These are phyloP conservation scores for Nannochloropsis granulata DNA, from an alignment of 108 stramenopile species.

Conservation along the genomic window DNA sequence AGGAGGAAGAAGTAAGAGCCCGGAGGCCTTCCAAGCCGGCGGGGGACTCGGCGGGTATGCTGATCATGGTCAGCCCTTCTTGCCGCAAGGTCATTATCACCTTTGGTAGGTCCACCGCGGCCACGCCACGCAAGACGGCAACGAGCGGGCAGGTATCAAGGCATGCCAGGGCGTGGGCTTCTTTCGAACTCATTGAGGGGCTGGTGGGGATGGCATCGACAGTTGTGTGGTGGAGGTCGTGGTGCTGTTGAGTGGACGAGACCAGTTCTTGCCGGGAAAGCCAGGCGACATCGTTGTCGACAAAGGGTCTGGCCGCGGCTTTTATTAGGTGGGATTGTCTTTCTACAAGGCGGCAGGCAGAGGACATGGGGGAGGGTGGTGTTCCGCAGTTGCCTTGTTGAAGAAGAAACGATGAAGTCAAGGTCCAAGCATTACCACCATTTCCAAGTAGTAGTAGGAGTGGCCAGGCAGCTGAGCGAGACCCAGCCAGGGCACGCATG, in stretches of 20 bases:
- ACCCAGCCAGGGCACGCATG: too few relatives aligned
- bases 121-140: not conserved
- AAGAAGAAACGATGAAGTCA: too few relatives aligned
- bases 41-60: not conserved
- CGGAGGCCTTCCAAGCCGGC: not conserved
- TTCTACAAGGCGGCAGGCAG: too few relatives aligned
- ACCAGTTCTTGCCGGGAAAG: not conserved
- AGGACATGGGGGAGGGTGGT: too few relatives aligned
- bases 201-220: not conserved
- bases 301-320: not conserved
- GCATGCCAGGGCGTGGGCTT: not conserved
- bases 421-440: too few relatives aligned
- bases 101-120: not conserved
- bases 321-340: not conserved
- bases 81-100: not conserved
- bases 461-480: too few relatives aligned
- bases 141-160: not conserved
- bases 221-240: not conserved
- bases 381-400: too few relatives aligned
- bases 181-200: not conserved
- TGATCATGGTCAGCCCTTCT: not conserved
- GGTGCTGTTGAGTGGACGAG: not conserved
- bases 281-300: not conserved
- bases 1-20: not conserved
- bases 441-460: too few relatives aligned